Evolutionary conservation across 495 filamentous ascomycete species (phyloP).

Genomic region (Neurospora tetrasperma): DNA sequence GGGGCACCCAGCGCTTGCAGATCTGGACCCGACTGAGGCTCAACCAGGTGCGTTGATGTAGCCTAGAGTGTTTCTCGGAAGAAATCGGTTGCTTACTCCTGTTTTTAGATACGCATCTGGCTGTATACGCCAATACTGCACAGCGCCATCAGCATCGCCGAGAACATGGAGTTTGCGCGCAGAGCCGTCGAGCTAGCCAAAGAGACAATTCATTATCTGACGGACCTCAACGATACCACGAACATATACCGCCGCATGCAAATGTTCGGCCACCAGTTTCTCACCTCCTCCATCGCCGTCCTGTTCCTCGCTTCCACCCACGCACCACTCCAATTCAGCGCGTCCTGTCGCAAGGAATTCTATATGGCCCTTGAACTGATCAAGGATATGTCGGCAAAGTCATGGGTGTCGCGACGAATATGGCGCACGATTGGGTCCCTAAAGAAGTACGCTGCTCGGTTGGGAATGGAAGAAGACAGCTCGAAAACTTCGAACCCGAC

Average conservation of each 20-base stretch:
- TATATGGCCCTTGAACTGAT: constrained; percentile 78
- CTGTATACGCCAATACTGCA: constrained; percentile 77
- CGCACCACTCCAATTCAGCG: constrained; percentile 66
- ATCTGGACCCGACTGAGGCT: constrained; percentile 58
- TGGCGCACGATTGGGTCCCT: constrained; percentile 76
- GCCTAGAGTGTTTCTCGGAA: neutral
- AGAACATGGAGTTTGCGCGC: constrained; percentile 56
- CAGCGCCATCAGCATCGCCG: constrained; percentile 61
- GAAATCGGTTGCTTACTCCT: neutral
- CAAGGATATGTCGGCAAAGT: constrained; percentile 67
- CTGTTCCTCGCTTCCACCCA: constrained; percentile 77
- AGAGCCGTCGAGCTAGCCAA: constrained; percentile 69
- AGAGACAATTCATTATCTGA: constrained; percentile 66
- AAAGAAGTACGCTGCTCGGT: constrained; percentile 66
- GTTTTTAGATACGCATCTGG: constrained; percentile 54
- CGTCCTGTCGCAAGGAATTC: constrained; percentile 68
- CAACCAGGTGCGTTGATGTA: constrained; percentile 44
- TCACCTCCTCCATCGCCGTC: constrained; percentile 69
- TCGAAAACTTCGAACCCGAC: neutral
- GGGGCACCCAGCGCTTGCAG: constrained; percentile 44
- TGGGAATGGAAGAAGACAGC: constrained; percentile 50
- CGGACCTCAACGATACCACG: constrained; percentile 65
- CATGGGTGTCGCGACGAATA: constrained; percentile 65
- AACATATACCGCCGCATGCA: constrained; percentile 74
- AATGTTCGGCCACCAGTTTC: constrained; percentile 79